Evolutionary conservation across 495 filamentous ascomycete species (phyloP).

Genomic region (Polyplosphaeria fusca): DNA sequence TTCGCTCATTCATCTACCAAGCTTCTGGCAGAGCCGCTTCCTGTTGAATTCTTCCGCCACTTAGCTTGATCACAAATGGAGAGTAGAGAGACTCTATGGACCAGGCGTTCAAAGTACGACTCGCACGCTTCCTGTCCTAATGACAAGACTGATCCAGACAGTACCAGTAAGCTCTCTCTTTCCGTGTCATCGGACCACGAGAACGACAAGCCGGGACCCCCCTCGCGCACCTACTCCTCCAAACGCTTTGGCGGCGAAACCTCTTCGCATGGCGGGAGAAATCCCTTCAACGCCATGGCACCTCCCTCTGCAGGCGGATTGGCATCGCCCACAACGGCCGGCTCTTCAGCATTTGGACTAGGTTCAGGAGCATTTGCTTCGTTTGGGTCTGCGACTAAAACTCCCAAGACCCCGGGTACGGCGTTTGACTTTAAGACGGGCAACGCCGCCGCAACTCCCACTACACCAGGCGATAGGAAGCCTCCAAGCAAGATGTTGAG

Average conservation of each 20-base stretch:
- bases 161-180: slow-evolving; percentile 84
- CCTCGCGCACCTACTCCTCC: slow-evolving; percentile 60
- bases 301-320: slow-evolving; percentile 64
- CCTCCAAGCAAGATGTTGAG: slow-evolving; percentile 8
- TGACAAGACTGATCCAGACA: slow-evolving; percentile 40
- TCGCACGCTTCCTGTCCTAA: slow-evolving; percentile 15
- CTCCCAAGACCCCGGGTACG: slow-evolving; percentile 82
- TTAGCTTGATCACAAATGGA: slow-evolving; percentile 25
- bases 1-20: slow-evolving; percentile 34
- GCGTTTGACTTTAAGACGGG: slow-evolving; percentile 67
- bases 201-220: slow-evolving; percentile 59
- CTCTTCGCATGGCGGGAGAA: slow-evolving; percentile 72
- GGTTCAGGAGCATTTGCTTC: slow-evolving; percentile 95
- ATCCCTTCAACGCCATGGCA: slow-evolving; percentile 80
- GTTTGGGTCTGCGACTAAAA: slow-evolving; percentile 79
- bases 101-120: slow-evolving; percentile 83
- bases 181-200: slow-evolving; percentile 65
- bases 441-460: slow-evolving; percentile 20
- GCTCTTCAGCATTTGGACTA: slow-evolving; percentile 88
- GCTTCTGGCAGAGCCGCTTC: slow-evolving; percentile 20
- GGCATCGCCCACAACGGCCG: slow-evolving; percentile 81
- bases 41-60: background rate
- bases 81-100: slow-evolving; percentile 77
- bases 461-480: slow-evolving; percentile 63
- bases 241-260: slow-evolving; percentile 75